These are phyloP conservation scores for Penicillium rolfsii DNA, from an alignment of 2,329 filamentous ascomycete species.

Conservation along the genomic window DNA sequence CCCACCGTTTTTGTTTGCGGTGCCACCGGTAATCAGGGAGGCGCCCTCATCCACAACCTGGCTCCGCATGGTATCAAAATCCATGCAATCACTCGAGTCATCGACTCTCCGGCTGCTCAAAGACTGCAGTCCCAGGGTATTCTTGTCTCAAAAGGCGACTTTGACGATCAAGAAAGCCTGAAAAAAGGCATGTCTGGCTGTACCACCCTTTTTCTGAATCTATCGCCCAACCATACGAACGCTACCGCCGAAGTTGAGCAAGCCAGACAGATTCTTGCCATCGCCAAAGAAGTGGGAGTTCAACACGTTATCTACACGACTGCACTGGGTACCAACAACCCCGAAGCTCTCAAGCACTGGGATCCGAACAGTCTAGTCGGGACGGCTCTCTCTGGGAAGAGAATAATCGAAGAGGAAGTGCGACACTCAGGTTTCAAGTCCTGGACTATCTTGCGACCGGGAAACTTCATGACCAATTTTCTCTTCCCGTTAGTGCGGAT, in stretches of 20 bases:
- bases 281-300: slow-evolving; percentile 36
- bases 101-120: slow-evolving; percentile 30
- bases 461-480: slow-evolving; percentile 58
- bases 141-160: slow-evolving; percentile 35
- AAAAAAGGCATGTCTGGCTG: slow-evolving; percentile 36
- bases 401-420: slow-evolving; percentile 47
- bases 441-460: slow-evolving; percentile 57
- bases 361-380: slow-evolving; percentile 35
- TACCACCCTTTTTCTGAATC: slow-evolving; percentile 35
- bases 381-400: slow-evolving; percentile 45
- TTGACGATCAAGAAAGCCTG: slow-evolving; percentile 36
- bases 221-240: slow-evolving; percentile 21
- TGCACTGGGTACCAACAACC: slow-evolving; percentile 34
- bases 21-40: slow-evolving; percentile 39
- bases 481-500: slow-evolving; percentile 47
- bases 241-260: slow-evolving; percentile 29
- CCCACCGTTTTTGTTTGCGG: slow-evolving; percentile 33
- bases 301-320: slow-evolving; percentile 38
- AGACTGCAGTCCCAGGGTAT: slow-evolving; percentile 36
- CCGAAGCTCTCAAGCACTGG: slow-evolving; percentile 33
- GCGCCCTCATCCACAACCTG: slow-evolving; percentile 35
- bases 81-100: slow-evolving; percentile 40
- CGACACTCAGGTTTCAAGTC: slow-evolving; percentile 42
- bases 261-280: slow-evolving; percentile 30
- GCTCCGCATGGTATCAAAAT: slow-evolving; percentile 32